A percentile compares a stretch with the other conserved stretches of the same genome.
phyloP scores from a whole-genome alignment of 345 rosid species.

The Rubroshorea leprosula region DNA sequence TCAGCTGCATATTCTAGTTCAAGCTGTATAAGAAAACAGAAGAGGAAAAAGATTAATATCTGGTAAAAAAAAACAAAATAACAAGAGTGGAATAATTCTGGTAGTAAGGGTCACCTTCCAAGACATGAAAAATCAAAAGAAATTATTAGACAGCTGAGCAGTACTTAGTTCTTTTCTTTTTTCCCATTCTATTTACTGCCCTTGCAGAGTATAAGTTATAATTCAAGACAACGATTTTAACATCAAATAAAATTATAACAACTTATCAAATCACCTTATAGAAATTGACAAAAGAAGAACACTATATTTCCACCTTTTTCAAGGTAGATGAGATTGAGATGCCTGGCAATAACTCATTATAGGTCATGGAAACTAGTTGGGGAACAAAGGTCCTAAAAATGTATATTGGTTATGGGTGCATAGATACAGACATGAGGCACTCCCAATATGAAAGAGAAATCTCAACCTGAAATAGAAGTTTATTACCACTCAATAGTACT shows the following conservation, averaged over 20 bases:
- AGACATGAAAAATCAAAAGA: neutral
- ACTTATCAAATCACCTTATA: neutral
- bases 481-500: neutral
- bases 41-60: neutral
- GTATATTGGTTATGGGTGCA: neutral
- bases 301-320: neutral
- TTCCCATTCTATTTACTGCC: neutral
- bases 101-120: neutral
- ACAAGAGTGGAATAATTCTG: neutral
- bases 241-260: too few species aligned
- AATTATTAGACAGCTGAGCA: neutral
- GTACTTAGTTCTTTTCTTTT: neutral
- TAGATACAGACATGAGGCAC: neutral
- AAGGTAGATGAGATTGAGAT: neutral
- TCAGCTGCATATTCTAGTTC: slow-evolving; percentile 75
- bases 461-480: neutral
- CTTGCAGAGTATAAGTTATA: neutral
- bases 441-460: neutral
- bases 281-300: neutral
- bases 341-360: neutral
- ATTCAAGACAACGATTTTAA: neutral
- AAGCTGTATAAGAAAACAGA: slow-evolving; percentile 48
- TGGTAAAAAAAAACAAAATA: neutral
- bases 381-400: neutral
- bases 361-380: neutral